These are phyloP conservation scores for Calcarisporium arbuscula DNA, from an alignment of 2,329 filamentous ascomycete species.

Conservation along the genomic window DNA sequence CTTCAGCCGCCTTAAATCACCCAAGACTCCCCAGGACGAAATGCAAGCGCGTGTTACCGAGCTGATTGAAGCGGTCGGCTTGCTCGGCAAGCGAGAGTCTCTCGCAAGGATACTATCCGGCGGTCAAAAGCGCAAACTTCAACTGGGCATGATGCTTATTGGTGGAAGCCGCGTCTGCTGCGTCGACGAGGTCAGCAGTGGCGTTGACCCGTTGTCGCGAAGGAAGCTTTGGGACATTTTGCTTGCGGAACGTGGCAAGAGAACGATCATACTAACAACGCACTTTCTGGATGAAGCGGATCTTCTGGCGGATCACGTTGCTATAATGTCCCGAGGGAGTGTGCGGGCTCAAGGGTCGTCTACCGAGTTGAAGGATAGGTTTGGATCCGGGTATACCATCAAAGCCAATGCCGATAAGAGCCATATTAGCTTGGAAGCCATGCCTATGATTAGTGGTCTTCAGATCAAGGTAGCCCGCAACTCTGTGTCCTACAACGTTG, in stretches of 20 bases:
- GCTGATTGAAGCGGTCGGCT: conserved; percentile 65
- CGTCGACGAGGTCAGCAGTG: conserved; percentile 85
- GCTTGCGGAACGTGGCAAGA: conserved; percentile 70
- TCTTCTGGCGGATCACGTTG: conserved; percentile 80
- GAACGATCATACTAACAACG: conserved; percentile 83
- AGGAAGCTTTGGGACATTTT: conserved; percentile 94
- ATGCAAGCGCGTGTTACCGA: conserved; percentile 51
- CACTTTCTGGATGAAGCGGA: conserved; percentile 95
- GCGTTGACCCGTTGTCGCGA: conserved; percentile 78
- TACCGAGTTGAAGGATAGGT: conserved; percentile 73
- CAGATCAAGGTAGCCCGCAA: conserved; percentile 58
- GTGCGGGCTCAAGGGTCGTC: conserved; percentile 79
- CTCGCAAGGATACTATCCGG: conserved; percentile 74
- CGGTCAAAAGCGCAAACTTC: conserved; percentile 86
- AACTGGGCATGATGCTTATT: conserved; percentile 92
- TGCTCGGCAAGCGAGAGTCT: conserved; percentile 67
- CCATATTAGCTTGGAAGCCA: conserved; percentile 37
- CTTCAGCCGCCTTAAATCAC: conserved; percentile 76
- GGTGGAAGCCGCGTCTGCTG: conserved; percentile 84
- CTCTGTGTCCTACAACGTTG: conserved; percentile 65
- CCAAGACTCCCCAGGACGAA: conserved; percentile 45
- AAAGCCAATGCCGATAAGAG: conserved; percentile 66
- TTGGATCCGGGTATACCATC: conserved; percentile 81
- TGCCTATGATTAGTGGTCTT: conserved; percentile 48
- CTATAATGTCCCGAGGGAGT: conserved; percentile 77